Percentiles rank a stretch among this genome's conserved stretches.
Evolutionary conservation across 1,139 yeast species (phyloP).

Genomic region (Candida freyschussii): DNA sequence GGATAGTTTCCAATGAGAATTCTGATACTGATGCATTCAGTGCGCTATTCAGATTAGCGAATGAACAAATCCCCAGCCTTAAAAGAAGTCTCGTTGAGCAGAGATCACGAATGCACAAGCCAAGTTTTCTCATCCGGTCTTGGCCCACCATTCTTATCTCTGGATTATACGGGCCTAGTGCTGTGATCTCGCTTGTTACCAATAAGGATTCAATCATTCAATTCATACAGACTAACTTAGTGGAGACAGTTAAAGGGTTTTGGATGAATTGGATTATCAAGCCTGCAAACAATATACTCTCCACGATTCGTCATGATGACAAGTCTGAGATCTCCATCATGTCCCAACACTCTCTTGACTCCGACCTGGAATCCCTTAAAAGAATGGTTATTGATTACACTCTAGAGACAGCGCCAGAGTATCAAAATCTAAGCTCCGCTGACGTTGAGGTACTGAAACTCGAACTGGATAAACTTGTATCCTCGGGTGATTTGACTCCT

Average conservation of each 20-base stretch:
- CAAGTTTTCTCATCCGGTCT: conserved; percentile 48
- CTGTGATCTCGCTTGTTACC: conserved; percentile 39
- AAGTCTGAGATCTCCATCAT: conserved; percentile 67
- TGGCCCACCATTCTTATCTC: conserved; percentile 56
- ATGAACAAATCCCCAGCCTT: neutral
- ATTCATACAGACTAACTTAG: conserved; percentile 55
- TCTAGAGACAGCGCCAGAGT: conserved; percentile 34
- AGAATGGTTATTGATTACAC: conserved; percentile 83
- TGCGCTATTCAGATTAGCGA: too few species aligned
- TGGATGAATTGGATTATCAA: conserved; percentile 76
- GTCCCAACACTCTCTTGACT: conserved; percentile 69
- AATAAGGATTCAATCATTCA: conserved; percentile 47
- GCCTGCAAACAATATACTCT: conserved; percentile 71
- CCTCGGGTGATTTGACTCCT: conserved; percentile 70
- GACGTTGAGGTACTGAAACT: conserved; percentile 18
- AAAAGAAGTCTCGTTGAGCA: neutral
- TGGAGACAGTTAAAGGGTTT: conserved; percentile 64
- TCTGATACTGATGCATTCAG: too few species aligned
- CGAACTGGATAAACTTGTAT: conserved; percentile 37
- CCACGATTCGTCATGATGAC: conserved; percentile 75
- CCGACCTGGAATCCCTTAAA: conserved; percentile 77
- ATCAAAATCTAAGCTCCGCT: conserved; percentile 24
- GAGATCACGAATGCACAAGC: conserved; percentile 38
- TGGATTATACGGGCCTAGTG: conserved; percentile 47
- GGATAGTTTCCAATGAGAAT: too few species aligned